phyloP scores from a whole-genome alignment of 768 basidiomycete genomes.

The Cystofilobasidium bisporidii region DNA sequence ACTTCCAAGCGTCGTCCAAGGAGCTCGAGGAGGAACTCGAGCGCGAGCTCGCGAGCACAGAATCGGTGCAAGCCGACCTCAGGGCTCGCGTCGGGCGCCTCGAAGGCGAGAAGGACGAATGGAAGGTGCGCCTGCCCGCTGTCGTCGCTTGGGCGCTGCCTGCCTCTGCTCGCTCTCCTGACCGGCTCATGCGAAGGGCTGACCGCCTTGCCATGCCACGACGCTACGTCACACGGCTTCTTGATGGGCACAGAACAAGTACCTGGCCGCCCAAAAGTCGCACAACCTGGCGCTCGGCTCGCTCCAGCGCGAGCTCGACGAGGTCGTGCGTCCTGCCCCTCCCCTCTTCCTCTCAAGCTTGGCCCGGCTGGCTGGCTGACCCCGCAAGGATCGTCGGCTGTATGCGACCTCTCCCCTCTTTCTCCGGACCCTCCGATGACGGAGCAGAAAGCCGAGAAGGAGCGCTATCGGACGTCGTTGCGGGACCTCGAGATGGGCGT shows the following conservation, averaged over 20 bases:
- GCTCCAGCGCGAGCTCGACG: slow-evolving; percentile 83
- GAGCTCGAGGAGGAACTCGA: slow-evolving; percentile 40
- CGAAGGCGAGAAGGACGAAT: slow-evolving; percentile 43
- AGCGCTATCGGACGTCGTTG: slow-evolving; percentile 37
- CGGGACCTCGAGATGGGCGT: slow-evolving; percentile 41
- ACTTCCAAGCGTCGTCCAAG: slow-evolving; percentile 38
- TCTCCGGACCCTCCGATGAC: slow-evolving; percentile 58
- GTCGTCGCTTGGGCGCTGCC: too few species aligned
- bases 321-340: slow-evolving; percentile 54
- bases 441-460: slow-evolving; percentile 59
- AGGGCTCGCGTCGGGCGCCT: slow-evolving; percentile 30
- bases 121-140: slow-evolving; percentile 60
- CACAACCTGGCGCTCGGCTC: slow-evolving; percentile 85
- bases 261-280: slow-evolving; percentile 38
- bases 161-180: slow-evolving; percentile 7
- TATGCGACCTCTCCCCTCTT: background rate
- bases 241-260: slow-evolving; percentile 48
- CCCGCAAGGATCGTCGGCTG: too few species aligned
- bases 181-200: background rate
- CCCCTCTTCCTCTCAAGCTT: background rate
- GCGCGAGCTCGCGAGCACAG: slow-evolving; percentile 36
- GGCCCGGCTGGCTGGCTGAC: background rate
- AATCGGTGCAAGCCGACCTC: slow-evolving; percentile 35
- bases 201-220: too few species aligned
- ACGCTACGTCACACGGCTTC: slow-evolving; percentile 49